Evolutionary conservation across 129 eudicot species (phyloP), one percentile per base, ranked within the genome.

Genomic region (Ambrosia artemisiifolia): DNA sequence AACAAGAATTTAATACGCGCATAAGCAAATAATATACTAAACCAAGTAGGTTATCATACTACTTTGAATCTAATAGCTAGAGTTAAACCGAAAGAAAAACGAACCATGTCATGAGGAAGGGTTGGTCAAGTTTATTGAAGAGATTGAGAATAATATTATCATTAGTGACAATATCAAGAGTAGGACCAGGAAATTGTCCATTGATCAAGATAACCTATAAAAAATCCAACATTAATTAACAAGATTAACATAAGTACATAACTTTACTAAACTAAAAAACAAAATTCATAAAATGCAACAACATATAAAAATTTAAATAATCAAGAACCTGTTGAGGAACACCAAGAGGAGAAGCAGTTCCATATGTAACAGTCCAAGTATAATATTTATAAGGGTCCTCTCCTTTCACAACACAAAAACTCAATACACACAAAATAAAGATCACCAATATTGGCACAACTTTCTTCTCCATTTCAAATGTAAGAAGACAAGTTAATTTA

Each of bases 141-240:
- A 95, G 82, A 72, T 86, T 84, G 61, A 95, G 78, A 72, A 90
- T 51, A 11, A 91, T 80, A 76, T 95, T 95, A 71, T 95, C 96
- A 73, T 95, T 95, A 30, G 99, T 90, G 47, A 84, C 89, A 65
- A 81, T 66, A 80, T 90, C 94, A 70, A 95, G 88, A 10, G 57
- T 81, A 18, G 99, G 99, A 67, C 97, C 99, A 69, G 99, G 97
- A 71, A 95, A 95, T 59, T 90, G 97, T 35, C 97, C 99, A 79
- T 95, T 95, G 71, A 95, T 88, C 56, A 90, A 96, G 44, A 94
- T 94, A 6, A 85, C 91, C 99, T 94, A 72, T 57, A 85, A 78
- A 60, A 64, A 4, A 44, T 47, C 62, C 70, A 72, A 51, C 65
- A 51, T 36, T 18, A 50, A 76, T 60, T 11, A 63, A 43, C 6